Percentiles rank a stretch among this genome's conserved stretches.
phyloP scores from a whole-genome alignment of 352 stramenopile genomes.

The Hyaloperonospora arabidopsidis region DNA sequence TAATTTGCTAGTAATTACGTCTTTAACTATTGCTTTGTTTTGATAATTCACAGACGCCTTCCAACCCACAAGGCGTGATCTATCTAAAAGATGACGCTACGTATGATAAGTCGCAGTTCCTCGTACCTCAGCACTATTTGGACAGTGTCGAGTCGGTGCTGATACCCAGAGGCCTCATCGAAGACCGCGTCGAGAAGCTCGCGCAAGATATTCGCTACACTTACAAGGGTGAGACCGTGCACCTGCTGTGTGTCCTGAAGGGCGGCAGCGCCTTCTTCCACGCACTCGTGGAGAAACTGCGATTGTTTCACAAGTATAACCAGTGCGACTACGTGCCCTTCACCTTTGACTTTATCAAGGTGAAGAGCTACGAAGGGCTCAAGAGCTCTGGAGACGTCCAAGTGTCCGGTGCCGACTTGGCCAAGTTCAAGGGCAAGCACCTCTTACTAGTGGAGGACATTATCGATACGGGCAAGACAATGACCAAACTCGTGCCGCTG shows the following conservation, averaged over 20 bases:
- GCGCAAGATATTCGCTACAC: conserved; percentile 86
- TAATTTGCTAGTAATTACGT: too few species aligned
- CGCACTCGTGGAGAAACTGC: conserved; percentile 77
- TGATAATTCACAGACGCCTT: conserved; percentile 2
- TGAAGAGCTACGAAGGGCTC: conserved; percentile 92
- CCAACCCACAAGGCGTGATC: conserved; percentile 37
- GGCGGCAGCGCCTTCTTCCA: conserved; percentile 87
- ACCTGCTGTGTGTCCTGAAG: conserved; percentile 90
- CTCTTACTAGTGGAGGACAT: conserved; percentile 97
- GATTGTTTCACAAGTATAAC: conserved; percentile 84
- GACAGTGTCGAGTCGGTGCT: conserved; percentile 78
- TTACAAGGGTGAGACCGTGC: conserved; percentile 85
- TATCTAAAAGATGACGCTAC: conserved; percentile 48
- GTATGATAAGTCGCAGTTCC: conserved; percentile 70
- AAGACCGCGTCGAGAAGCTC: conserved; percentile 88
- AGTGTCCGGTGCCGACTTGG: conserved; percentile 78
- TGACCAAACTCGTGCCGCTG: conserved; percentile 86
- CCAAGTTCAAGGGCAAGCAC: conserved; percentile 86
- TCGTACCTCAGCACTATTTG: conserved; percentile 78
- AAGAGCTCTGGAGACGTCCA: conserved; percentile 88
- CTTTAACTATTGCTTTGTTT: background rate
- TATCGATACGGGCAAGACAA: conserved; percentile 94
- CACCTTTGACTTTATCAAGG: conserved; percentile 91
- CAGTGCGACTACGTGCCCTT: conserved; percentile 86
- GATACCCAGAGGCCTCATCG: conserved; percentile 86